Evolutionary conservation across 2,329 filamentous ascomycete genomes (phyloP).

Genomic region (Dryadomyces quercus-mongolicae): DNA sequence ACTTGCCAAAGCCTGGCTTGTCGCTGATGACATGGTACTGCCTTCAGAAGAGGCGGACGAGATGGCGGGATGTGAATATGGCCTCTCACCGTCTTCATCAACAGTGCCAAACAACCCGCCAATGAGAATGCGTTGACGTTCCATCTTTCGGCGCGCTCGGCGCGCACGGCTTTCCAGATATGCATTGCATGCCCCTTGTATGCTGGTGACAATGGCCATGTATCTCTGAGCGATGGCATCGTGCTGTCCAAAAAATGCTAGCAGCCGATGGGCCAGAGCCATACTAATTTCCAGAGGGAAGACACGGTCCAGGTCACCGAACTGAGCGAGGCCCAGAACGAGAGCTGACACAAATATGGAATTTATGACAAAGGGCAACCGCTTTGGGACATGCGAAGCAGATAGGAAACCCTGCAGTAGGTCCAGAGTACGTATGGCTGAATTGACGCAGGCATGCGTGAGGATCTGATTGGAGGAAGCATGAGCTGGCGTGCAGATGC

Average conservation of each 20-base stretch:
- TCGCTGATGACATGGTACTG: neutral
- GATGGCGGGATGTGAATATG: neutral
- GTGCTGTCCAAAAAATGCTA: slow-evolving; percentile 14
- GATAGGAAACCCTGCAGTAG: slow-evolving; percentile 23
- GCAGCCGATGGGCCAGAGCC: slow-evolving; percentile 12
- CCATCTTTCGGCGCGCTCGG: slow-evolving; percentile 13
- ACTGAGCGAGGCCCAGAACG: slow-evolving; percentile 30
- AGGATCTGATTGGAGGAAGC: slow-evolving; percentile 14
- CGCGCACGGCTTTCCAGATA: slow-evolving; percentile 14
- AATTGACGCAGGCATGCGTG: slow-evolving; percentile 22
- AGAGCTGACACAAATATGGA: slow-evolving; percentile 31
- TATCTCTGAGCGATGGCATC: slow-evolving; percentile 15
- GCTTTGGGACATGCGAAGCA: slow-evolving; percentile 23
- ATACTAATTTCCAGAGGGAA: slow-evolving; percentile 20
- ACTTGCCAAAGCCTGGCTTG: neutral
- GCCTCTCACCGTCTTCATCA: slow-evolving; percentile 2
- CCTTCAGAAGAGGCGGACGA: no score
- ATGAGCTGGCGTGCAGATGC: neutral
- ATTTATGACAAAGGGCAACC: slow-evolving; percentile 32
- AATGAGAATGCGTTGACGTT: slow-evolving; percentile 13
- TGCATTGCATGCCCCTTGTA: slow-evolving; percentile 14
- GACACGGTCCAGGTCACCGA: slow-evolving; percentile 27
- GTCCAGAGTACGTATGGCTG: slow-evolving; percentile 23
- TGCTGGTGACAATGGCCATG: slow-evolving; percentile 13
- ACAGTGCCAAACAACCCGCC: slow-evolving; percentile 16